Percentiles rank a stretch among this genome's conserved stretches.
These are phyloP conservation scores for Erucastrum elatum DNA, from an alignment of 345 rosid species.

Conservation along the genomic window DNA sequence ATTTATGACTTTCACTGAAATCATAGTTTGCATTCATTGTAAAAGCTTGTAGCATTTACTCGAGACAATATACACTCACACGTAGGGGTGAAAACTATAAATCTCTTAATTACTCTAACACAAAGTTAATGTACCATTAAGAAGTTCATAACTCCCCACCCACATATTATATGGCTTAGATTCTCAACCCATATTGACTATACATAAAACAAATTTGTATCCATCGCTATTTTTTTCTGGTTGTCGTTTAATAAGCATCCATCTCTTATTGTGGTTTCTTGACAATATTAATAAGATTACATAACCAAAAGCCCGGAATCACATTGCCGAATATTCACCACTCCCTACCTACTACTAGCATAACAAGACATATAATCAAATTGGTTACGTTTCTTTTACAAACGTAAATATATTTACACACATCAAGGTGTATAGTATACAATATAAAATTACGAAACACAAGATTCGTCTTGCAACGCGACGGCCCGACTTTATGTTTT, in stretches of 20 bases:
- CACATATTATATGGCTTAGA: constrained; percentile 9
- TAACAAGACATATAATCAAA: constrained; percentile 27
- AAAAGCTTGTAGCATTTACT: background rate
- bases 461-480: constrained; percentile 77
- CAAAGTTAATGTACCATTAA: background rate
- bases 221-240: background rate
- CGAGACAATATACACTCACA: background rate
- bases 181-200: constrained; percentile 11
- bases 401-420: background rate
- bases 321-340: constrained; percentile 39
- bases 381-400: constrained; percentile 19
- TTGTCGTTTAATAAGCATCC: constrained; percentile 3
- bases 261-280: background rate
- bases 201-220: background rate
- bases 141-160: constrained; percentile 1
- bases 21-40: background rate
- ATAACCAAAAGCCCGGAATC: constrained; percentile 18
- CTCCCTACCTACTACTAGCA: constrained; percentile 30
- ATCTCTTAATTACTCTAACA: background rate
- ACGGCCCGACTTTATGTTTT: constrained; percentile 65
- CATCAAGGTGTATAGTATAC: constrained; percentile 7
- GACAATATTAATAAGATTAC: constrained; percentile 5
- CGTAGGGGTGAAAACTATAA: background rate
- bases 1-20: background rate
- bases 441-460: constrained; percentile 16